A percentile compares a stretch with the other conserved stretches of the same genome.
These are phyloP conservation scores for Cytospora chrysosperma DNA, from an alignment of 2,329 filamentous ascomycete genomes.

Conservation along the genomic window DNA sequence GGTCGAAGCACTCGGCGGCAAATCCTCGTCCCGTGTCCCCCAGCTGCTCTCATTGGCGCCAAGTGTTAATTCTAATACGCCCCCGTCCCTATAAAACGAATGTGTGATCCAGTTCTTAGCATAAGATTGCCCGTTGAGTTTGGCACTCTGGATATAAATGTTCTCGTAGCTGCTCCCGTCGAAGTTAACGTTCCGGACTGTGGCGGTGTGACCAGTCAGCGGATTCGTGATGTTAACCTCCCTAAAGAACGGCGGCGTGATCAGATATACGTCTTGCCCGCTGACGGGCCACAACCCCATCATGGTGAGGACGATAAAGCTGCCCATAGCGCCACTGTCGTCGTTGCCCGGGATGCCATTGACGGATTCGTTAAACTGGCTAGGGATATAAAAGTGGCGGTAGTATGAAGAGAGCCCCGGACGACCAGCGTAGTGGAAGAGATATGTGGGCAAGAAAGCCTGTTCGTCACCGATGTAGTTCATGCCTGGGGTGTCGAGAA, in stretches of 20 bases:
- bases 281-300: conserved; percentile 61
- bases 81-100: conserved; percentile 58
- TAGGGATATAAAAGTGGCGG: conserved; percentile 60
- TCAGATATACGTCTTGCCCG: conserved; percentile 63
- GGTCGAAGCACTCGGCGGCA: conserved; percentile 46
- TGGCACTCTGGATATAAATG: conserved; percentile 59
- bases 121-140: conserved; percentile 53
- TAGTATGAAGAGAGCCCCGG: conserved; percentile 49
- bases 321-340: conserved; percentile 63
- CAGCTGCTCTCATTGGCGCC: conserved; percentile 52
- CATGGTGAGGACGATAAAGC: conserved; percentile 58
- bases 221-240: conserved; percentile 51
- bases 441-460: conserved; percentile 57
- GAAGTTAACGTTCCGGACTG: conserved; percentile 55
- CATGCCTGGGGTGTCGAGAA: conserved; percentile 44
- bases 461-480: conserved; percentile 49
- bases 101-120: conserved; percentile 61
- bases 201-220: conserved; percentile 55
- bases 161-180: conserved; percentile 49
- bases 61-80: conserved; percentile 53
- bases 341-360: conserved; percentile 63
- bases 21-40: conserved; percentile 49
- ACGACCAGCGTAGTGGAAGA: conserved; percentile 62
- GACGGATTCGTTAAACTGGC: conserved; percentile 56
- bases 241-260: conserved; percentile 61